Evolutionary conservation across 2,329 filamentous ascomycete species (phyloP), one percentile per base, ranked within the genome.

Genomic region (Cephalotrichum gorgonifer): DNA sequence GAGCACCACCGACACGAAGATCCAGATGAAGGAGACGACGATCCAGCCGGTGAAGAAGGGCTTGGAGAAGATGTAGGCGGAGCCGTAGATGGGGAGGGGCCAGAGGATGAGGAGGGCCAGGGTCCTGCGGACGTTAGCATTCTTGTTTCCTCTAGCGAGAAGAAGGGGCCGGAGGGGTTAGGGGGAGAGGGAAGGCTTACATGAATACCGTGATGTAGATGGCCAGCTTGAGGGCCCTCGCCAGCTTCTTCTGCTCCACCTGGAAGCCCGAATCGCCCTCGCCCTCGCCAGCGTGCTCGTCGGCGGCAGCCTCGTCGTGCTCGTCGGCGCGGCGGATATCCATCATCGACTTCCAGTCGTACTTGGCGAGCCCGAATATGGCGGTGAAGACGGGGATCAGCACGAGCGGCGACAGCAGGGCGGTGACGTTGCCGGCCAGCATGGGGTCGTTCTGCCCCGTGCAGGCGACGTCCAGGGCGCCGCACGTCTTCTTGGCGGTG

Each of bases 11-110:
- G 81, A 85, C 57, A 77, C 79, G 62, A 89, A 88, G 55, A 91
- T 75, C 87, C 87, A 93, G 39, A 90, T 71, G 49, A 93, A 86
- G 9, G 83, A 85, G 8, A 88, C 78, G 1, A 79, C 74, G 11
- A 89, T 79, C 86, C 86, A 91, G 43, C 86, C 86, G 0, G 85
- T 87, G 66, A 91, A 93, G 71, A 93, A 93, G 23, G 73, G 74
- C 71, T 87, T 85, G 63, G 75, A 81, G 67, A 93, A 94, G 48
- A 95, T 76, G 61, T 95, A 95, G 1, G 78, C 78, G 0, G 75
- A 75, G 11, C 88, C 89, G 60, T 93, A 95, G 80, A 95, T 82
- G 1, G 89, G 89, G 76, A 95, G 91, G 0, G 90, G 89, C 88
- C 89, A 95, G 15, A 95, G 75, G 2, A 95, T 73, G 0, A 95